Evolutionary conservation across 225 moss, liverwort and hornwort species (phyloP), one percentile per base, ranked within the genome.

Genomic region (Sphagnum tenellum): DNA sequence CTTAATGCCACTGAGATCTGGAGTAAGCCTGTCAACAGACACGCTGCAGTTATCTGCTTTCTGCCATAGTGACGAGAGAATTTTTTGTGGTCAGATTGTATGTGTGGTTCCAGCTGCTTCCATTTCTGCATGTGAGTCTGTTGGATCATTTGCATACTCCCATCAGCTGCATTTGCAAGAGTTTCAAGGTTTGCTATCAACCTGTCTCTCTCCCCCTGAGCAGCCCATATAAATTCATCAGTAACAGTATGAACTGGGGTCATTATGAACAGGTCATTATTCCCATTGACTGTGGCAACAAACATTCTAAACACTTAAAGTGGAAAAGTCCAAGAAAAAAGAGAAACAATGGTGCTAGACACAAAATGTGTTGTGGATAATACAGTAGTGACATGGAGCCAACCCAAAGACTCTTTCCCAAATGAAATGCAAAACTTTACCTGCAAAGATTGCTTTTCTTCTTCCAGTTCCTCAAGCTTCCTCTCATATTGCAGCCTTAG

Each of bases 401-500:
- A 29, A 29, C 29, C 29, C 29, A 29, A 29, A 29, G 29, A 29
- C 29, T 0, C 29, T 29, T 29, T 7, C 29, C 57, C 29, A 58
- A n/a, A 58, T 5, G 12, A 58, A 48, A 62, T 47, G 60, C 47
- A 3, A 48, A 71, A 3, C 55, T 58, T 47, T 60, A 96, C 95
- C 88, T 90, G 95, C 65, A 92, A 75, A 77, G 72, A 67, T 67
- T 81, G 89, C 81, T 90, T 92, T 78, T 96, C 95, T 65, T 92
- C 92, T 70, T 96, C 87, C 5, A 96, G 71, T 76, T 96, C 92
- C 67, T 88, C 79, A 72, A 96, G 68, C 71, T 92, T 92, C 53
- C 73, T 86, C 67, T 96, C 86, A 8, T 88, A 96, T 61, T 92
- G 90, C 62, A 89, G 79, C 78, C 85, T 92, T 47, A 95, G 72